phyloP scores from a whole-genome alignment of 2,329 filamentous ascomycete genomes.

The Davidsoniella eucalypti region DNA sequence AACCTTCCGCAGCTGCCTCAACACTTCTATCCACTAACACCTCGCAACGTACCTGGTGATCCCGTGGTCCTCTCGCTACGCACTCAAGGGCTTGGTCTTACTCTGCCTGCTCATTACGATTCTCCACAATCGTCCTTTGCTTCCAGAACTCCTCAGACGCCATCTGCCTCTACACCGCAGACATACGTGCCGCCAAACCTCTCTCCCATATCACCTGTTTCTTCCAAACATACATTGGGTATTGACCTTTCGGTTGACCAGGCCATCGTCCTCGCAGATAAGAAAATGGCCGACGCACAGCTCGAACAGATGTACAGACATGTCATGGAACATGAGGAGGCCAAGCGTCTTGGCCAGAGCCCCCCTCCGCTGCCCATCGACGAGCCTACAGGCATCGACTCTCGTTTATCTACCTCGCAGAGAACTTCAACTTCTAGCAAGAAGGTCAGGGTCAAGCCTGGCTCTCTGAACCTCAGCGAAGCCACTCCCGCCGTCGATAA shows the following conservation, averaged over 20 bases:
- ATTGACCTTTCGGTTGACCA: slow-evolving; percentile 61
- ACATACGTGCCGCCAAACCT: slow-evolving; percentile 14
- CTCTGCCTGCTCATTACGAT: not conserved
- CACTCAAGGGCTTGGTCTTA: slow-evolving; percentile 7
- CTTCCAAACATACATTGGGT: slow-evolving; percentile 33
- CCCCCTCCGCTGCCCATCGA: slow-evolving; percentile 11
- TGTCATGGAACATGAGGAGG: slow-evolving; percentile 76
- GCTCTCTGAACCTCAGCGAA: slow-evolving; percentile 30
- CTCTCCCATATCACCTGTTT: slow-evolving; percentile 26
- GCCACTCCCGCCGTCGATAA: slow-evolving; percentile 26
- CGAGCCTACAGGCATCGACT: not conserved
- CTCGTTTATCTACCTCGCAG: not conserved
- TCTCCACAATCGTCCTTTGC: slow-evolving; percentile 7
- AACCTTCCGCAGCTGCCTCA: not conserved
- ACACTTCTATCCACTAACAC: slow-evolving; percentile 11
- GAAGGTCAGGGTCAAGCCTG: slow-evolving; percentile 33
- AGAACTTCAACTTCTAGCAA: slow-evolving; percentile 18
- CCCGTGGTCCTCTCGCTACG: slow-evolving; percentile 6
- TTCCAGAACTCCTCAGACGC: slow-evolving; percentile 15
- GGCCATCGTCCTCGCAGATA: slow-evolving; percentile 57
- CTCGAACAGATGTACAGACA: slow-evolving; percentile 83
- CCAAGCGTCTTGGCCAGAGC: slow-evolving; percentile 37
- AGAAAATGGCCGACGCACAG: slow-evolving; percentile 59
- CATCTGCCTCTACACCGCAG: slow-evolving; percentile 14
- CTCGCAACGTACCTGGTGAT: not conserved